Base-by-base conservation (phyloP, 1,284 basidiomycete genomes). In the Fomitopsis pinicola region DNA sequence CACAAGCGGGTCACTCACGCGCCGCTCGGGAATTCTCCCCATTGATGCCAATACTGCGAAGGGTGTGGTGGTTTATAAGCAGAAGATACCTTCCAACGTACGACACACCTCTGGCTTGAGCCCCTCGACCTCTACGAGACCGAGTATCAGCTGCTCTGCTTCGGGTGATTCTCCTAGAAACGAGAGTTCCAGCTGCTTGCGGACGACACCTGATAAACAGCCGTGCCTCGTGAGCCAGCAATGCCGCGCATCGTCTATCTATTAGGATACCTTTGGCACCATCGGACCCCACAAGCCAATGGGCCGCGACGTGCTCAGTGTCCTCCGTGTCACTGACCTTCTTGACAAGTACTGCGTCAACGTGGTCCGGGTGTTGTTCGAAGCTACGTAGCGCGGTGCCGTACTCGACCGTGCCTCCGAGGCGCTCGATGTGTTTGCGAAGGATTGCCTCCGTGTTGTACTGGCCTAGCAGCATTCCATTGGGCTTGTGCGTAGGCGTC, bases 241-340 rank as follows among this genome's bases (percentile, higher is more conserved):
- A n/a, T n/a, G n/a, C n/a, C n/a, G n/a, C n/a, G n/a, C n/a, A 66
- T 45, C 2, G 30, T 33, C 33, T 1, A 15, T 5, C 8, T 2
- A 33, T 14, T 7, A 8, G 2, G 2, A 30, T 38, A 76, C 75
- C 71, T 67, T 64, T 68, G 10, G 71, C 75, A 15, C 76, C 76
- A 63, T 77, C 76, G 4, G 74, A 66, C 5, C 76, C 76, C 8
- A 77, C 63, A 3, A 78, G 45, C 30, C 60, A 75, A 7, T 57
- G 59, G 22, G 57, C 55, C 3, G 56, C 12, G 26, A 69, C 57
- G 62, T 22, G 59, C 44, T 64, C 60, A 1, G 28, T 9, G 8
- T 14, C 28, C 48, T 59, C 59, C 15, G 26, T 15, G 15, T 33
- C 57, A n/a, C 42, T 45, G 2, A 42, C 33, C 3, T 42, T 55